Base-by-base conservation (phyloP, 2,329 filamentous ascomycete genomes). In the Claviceps sp. region DNA sequence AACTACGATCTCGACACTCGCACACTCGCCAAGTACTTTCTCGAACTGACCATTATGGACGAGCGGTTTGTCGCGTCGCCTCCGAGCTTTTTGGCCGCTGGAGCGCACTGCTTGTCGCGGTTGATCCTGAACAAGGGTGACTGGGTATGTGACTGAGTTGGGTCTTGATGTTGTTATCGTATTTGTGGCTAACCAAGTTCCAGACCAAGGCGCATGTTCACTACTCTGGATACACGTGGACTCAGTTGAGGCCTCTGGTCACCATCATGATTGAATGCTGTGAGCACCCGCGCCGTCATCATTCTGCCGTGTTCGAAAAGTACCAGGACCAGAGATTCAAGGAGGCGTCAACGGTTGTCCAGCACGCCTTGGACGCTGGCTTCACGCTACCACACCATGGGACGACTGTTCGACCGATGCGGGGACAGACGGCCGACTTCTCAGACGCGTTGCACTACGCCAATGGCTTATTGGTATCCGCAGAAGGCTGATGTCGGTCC, bases 11-110 rank as follows among this genome's bases (percentile, higher is more conserved):
- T 95, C 47, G 91, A 98, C 70, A 96, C 91, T 11, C 81, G 93
- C 40, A 97, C 93, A 5, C 73, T 98, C 51, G 89, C 93, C 60
- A 98, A 98, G 71, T 98, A 98, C 71, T 96, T 98, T 69, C 76
- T 98, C 26, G 93, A 98, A 67, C 79, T 97, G 52, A 94, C 89
- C 40, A 84, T 97, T 66, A 96, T 97, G 89, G 93, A 98, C 64
- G 90, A 97, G 73, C 86, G 91, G 20, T 97, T 98, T 63, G 88
- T 98, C 38, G 88, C 86, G 26, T 88, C 85, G 60, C 86, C 88
- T 37, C 87, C 91, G 2, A 96, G 90, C 75, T 97, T 88, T 65
- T 72, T 91, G 50, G 87, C 93, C 52, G 93, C 93, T 18, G 91
- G 87, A 30, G 87, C 93, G 24, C 93, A 98, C 67, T 97, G 90